Evolutionary conservation across 2,329 filamentous ascomycete species (phyloP), one percentile per base, ranked within the genome.

Genomic region (Anthostomella pinea): DNA sequence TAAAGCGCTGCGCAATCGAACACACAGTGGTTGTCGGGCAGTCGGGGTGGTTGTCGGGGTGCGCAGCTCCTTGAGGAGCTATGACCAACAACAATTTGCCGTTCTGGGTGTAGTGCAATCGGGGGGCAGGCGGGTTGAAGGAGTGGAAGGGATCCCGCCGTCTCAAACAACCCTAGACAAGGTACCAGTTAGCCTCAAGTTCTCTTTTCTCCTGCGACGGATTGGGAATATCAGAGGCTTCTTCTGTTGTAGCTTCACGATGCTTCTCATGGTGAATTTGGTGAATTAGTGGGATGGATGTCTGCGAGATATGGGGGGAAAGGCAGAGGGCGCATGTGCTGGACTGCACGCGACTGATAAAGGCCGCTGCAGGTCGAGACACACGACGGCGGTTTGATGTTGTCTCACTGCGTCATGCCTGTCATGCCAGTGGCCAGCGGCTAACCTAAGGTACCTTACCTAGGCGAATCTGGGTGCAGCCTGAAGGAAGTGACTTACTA

Each of bases 21-120:
- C n/a, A n/a, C n/a, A n/a, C n/a, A n/a, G n/a, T n/a, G n/a, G n/a
- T n/a, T n/a, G n/a, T n/a, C n/a, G n/a, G n/a, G n/a, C n/a, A n/a
- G n/a, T n/a, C n/a, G n/a, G 8, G 27, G 16, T 27, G 38, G 52
- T 54, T 56, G 53, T 51, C 47, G 23, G 43, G 52, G 51, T 35
- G 41, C 36, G 36, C 41, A 41, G 40, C 39, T 37, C 33, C 14
- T 38, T 17, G 13, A 27, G 30, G 43, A 55, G 54, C 52, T 56
- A 51, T 52, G 53, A 46, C 52, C 54, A 57, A 46, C 43, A 57
- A 57, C 50, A 57, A 37, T 45, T 33, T 56, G 21, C 54, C 52
- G 33, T 50, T 55, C 39, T 45, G 30, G 53, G 53, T 31, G 36
- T 54, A 51, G 51, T 29, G 39, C 28, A 16, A 15, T 22, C 35